phyloP scores from a whole-genome alignment of 225 moss, liverwort and hornwort species.

The Antitrichia curtipendula region DNA sequence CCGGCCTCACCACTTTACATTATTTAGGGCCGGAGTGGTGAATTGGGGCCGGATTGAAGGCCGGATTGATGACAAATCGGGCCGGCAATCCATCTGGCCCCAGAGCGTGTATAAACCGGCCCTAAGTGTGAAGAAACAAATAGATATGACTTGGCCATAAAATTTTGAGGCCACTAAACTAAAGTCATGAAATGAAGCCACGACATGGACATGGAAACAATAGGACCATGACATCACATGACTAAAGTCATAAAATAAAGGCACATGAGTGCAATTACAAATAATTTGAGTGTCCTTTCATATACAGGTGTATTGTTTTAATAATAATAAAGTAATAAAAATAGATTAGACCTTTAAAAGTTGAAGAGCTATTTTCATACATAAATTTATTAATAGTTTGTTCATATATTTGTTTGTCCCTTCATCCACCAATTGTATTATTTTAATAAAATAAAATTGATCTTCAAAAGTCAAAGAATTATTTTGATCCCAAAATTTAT shows the following conservation, averaged over 20 bases:
- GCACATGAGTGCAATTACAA: fast-evolving
- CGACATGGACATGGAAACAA: fast-evolving
- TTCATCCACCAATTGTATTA: not conserved
- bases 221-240: not conserved
- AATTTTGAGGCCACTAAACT: not conserved
- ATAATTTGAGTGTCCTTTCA: not conserved
- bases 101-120: too few species aligned
- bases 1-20: too few species aligned
- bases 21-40: too few species aligned
- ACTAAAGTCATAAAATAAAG: not conserved
- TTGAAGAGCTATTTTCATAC: not conserved
- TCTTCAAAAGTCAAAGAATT: fast-evolving
- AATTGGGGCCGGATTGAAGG: too few species aligned
- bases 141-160: not conserved
- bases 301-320: not conserved
- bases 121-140: not conserved
- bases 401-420: fast-evolving
- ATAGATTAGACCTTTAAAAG: not conserved
- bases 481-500: not conserved
- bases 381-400: too few species aligned
- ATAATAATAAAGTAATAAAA: not conserved
- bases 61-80: too few species aligned
- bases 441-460: not conserved
- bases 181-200: not conserved
- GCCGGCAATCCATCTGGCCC: too few species aligned